Conservation (phyloP, 257 asterid species). For the Anisodus tanguticus region DNA sequence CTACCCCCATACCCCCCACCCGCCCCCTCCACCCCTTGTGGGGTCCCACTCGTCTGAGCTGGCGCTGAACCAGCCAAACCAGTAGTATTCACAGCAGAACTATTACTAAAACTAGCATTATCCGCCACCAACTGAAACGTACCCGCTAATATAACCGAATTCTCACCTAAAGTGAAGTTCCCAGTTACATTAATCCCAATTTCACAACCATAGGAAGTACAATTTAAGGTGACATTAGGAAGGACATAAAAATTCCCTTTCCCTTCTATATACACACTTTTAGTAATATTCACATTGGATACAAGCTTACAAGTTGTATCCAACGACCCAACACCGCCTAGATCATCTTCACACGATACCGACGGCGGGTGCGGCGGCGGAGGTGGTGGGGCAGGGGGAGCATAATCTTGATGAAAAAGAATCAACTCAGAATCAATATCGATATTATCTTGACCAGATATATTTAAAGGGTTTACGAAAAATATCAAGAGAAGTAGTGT, state of each 20-base stretch:
- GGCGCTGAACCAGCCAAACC: conserved; percentile 91
- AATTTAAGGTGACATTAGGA: conserved; percentile 67
- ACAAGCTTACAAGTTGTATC: conserved; percentile 87
- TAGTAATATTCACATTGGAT: conserved; percentile 66
- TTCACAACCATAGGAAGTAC: conserved; percentile 79
- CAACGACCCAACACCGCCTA: conserved; percentile 86
- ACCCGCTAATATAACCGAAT: conserved; percentile 61
- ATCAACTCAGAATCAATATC: conserved; percentile 57
- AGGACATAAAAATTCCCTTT: conserved; percentile 78
- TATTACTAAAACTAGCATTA: conserved; percentile 66
- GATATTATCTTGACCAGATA: conserved; percentile 28
- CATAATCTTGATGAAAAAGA: conserved; percentile 84
- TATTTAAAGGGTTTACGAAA: conserved; percentile 47
- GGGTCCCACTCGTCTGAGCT: conserved; percentile 91
- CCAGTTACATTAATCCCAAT: conserved; percentile 73
- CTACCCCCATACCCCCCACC: conserved; percentile 99
- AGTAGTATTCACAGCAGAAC: conserved; percentile 78
- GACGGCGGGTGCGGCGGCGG: conserved; percentile 99
- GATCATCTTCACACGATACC: conserved; percentile 79
- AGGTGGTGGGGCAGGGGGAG: conserved; percentile 99
- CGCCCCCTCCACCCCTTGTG: conserved; percentile 87
- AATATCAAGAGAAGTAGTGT: conserved; percentile 31
- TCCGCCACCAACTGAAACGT: conserved; percentile 66
- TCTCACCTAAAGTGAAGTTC: conserved; percentile 67
- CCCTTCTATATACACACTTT: conserved; percentile 83